Conservation (phyloP, 129 eudicot species). For the Calendula officinalis region DNA sequence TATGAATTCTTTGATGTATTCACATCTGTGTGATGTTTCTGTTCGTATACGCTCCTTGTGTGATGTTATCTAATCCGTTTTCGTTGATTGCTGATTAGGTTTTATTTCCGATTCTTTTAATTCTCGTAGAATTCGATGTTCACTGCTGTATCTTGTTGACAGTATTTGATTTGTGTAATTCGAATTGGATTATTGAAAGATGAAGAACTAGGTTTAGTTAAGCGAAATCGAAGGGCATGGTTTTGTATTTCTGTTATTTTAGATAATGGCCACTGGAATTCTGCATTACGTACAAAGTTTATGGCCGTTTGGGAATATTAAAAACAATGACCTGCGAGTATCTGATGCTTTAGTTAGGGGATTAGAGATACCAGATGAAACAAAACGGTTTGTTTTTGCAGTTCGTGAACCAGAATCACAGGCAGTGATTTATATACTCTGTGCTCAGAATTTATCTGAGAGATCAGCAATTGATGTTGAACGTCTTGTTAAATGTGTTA, state of each 20-base stretch:
- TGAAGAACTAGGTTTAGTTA: slow-evolving; percentile 4
- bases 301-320: slow-evolving; percentile 62
- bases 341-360: slow-evolving; percentile 64
- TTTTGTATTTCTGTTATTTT: neutral
- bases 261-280: slow-evolving; percentile 34
- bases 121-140: neutral
- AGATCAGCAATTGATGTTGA: slow-evolving; percentile 70
- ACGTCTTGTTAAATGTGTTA: slow-evolving; percentile 57
- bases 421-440: slow-evolving; percentile 63
- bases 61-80: neutral
- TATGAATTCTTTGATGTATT: neutral
- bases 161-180: neutral
- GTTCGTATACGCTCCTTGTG: neutral
- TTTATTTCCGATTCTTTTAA: neutral
- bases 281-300: slow-evolving; percentile 44
- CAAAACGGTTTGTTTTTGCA: slow-evolving; percentile 80
- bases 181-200: neutral
- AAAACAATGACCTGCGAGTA: slow-evolving; percentile 46
- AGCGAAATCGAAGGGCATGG: slow-evolving; percentile 3
- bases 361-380: slow-evolving; percentile 60
- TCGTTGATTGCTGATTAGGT: slow-evolving; percentile 18
- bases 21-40: too few species aligned
- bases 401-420: slow-evolving; percentile 55
- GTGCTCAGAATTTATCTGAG: slow-evolving; percentile 85
- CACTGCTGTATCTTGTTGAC: too few species aligned